A percentile compares a stretch with the other conserved stretches of the same genome.
Conservation (phyloP, 345 rosid species). For the Hypericum perforatum region DNA sequence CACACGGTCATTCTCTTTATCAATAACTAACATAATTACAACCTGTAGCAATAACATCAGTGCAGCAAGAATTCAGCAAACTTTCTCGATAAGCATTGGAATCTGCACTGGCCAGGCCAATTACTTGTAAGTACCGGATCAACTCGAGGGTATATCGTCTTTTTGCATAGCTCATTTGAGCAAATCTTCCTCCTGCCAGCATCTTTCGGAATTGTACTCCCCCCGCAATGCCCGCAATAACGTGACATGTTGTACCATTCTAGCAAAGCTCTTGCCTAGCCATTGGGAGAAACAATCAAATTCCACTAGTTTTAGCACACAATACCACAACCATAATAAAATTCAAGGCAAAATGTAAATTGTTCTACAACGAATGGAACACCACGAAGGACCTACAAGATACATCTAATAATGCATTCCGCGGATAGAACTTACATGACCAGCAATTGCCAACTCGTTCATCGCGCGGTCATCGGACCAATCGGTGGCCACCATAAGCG, state of each 20-base stretch:
- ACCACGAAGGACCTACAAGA: no score
- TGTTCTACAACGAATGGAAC: no score
- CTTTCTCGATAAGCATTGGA: not conserved
- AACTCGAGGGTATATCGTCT: conserved; percentile 77
- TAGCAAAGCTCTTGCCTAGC: conserved; percentile 75
- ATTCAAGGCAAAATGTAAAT: no score
- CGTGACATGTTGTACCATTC: conserved; percentile 66
- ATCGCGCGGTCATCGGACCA: conserved; percentile 67
- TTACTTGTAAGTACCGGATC: conserved; percentile 47
- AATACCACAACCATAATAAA: no score
- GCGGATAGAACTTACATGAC: conserved; percentile 52
- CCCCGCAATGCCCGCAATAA: conserved; percentile 83
- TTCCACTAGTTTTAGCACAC: not conserved
- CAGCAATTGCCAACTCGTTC: conserved; percentile 90
- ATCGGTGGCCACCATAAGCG: conserved; percentile 90
- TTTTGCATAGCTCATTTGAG: conserved; percentile 47
- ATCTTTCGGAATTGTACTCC: conserved; percentile 48
- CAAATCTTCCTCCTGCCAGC: conserved; percentile 81
- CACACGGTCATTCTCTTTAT: conserved; percentile 68
- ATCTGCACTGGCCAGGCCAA: no score
- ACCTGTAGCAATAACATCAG: conserved; percentile 37
- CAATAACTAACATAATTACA: conserved; percentile 92
- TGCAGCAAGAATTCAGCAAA: conserved; percentile 8
- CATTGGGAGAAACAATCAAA: not conserved
- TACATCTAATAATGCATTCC: not conserved